Percentiles rank a stretch among this genome's conserved stretches.
Evolutionary conservation across 2,329 filamentous ascomycete species (phyloP).

Genomic region (Ophiosphaerella korrae): DNA sequence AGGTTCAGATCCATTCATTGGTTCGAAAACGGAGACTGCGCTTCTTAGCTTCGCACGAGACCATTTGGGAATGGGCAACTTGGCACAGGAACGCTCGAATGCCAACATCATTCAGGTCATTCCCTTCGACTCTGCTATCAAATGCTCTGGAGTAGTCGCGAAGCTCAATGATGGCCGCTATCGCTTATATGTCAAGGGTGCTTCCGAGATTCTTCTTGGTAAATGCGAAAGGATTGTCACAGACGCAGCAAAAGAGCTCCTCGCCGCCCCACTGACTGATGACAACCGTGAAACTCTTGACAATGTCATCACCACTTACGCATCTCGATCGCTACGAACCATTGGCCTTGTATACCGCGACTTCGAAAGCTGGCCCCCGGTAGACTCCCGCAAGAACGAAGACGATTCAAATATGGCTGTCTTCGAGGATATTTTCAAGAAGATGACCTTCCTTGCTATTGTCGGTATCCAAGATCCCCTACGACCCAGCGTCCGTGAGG

Average conservation of each 20-base stretch:
- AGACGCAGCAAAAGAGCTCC: constrained; percentile 64
- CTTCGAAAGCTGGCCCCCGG: constrained; percentile 80
- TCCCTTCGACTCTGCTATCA: constrained; percentile 68
- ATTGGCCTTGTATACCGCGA: constrained; percentile 85
- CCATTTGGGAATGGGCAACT: constrained; percentile 66
- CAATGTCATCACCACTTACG: constrained; percentile 76
- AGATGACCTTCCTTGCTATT: constrained; percentile 75
- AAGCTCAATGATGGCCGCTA: constrained; percentile 61
- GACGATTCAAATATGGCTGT: constrained; percentile 67
- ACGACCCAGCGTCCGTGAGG: constrained; percentile 73
- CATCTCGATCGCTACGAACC: constrained; percentile 78
- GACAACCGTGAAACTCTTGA: constrained; percentile 65
- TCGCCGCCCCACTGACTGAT: constrained; percentile 58
- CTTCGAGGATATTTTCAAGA: constrained; percentile 70
- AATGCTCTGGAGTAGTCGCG: constrained; percentile 71
- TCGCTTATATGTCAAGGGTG: constrained; percentile 61
- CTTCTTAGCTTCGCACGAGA: constrained; percentile 72
- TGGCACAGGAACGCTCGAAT: constrained; percentile 67
- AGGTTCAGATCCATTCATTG: constrained; percentile 63
- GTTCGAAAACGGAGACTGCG: constrained; percentile 79
- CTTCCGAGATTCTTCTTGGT: constrained; percentile 56
- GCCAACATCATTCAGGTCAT: constrained; percentile 62
- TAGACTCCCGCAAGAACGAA: constrained; percentile 60
- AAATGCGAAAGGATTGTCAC: constrained; percentile 59
- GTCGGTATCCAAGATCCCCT: constrained; percentile 84